Evolutionary conservation across 2,329 filamentous ascomycete genomes (phyloP), one percentile per base, ranked within the genome.

Genomic region (Basipetospora chlamydospora): DNA sequence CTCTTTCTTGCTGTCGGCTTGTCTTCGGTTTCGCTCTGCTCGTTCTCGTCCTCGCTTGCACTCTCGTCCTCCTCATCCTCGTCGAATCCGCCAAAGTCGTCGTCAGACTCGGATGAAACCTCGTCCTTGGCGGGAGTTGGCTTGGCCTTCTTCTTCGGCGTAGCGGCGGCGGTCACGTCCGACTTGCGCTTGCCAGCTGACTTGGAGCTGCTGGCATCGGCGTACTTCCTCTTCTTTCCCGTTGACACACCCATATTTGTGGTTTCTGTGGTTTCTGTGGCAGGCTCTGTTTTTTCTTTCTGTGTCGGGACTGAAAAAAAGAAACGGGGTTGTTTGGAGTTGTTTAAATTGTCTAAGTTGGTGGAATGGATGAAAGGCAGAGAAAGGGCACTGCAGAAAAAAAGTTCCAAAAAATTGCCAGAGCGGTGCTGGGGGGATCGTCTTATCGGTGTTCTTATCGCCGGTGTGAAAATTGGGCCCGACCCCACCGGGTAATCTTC

Each of bases 151-250:
- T 57, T 56, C 21, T 49, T 51, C 4, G 45, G 45, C 17, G 43
- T 26, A 21, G 43, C 41, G 25, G 46, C 35, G 22, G 46, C 21
- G 6, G 44, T 39, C 12, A 41, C 32, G 28, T 44, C 42, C 11
- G 42, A 29, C 25, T 48, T 49, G n/a, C 44, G 33, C 32, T 40
- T 39, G 20, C 39, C 43, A 16, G 42, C 31, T 10, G 31, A 37
- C 39, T 55, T 53, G 11, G 38, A 41, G 41, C 46, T 46, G 41
- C 51, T 52, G 37, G 45, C 47, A 33, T 56, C 54, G 47, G 49
- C 51, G 29, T 50, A 48, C 44, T 59, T 59, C 36, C 56, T 49
- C 49, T 59, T 59, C 41, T 57, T 57, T 39, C 44, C 48, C 17
- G 43, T 35, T 22, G 38, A 39, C 33, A 37, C 13, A 30, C 39